A percentile compares a stretch with the other conserved stretches of the same genome.
Evolutionary conservation across 2,329 filamentous ascomycete genomes (phyloP).

Genomic region (Ceratocystis huliohia): DNA sequence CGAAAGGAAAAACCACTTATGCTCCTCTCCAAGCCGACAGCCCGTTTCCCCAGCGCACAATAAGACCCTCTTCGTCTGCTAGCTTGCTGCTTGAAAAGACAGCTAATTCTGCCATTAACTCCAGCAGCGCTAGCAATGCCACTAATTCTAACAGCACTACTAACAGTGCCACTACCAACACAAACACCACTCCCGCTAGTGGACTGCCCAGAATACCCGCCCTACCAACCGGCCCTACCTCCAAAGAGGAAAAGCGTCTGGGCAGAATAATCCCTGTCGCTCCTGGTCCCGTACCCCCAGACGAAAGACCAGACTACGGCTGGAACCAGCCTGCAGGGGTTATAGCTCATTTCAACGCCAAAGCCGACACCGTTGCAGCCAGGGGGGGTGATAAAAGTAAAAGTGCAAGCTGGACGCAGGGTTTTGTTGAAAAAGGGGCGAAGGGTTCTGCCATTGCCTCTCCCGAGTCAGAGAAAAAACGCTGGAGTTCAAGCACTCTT

Average conservation of each 20-base stretch:
- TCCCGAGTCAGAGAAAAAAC: slow-evolving; percentile 15
- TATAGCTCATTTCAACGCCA: slow-evolving; percentile 1
- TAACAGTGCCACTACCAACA: not conserved
- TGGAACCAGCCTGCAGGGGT: slow-evolving; percentile 15
- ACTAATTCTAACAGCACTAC: not conserved
- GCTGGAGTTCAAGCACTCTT: slow-evolving; percentile 19
- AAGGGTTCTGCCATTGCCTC: not conserved
- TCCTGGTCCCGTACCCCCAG: slow-evolving; percentile 11
- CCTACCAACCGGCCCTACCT: slow-evolving; percentile 5
- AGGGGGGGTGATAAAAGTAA: slow-evolving; percentile 8
- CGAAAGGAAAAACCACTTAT: slow-evolving; percentile 11
- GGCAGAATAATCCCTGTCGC: slow-evolving; percentile 17
- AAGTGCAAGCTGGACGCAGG: slow-evolving; percentile 9
- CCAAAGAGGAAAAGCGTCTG: slow-evolving; percentile 10
- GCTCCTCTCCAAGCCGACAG: slow-evolving; percentile 13
- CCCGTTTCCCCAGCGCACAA: not conserved
- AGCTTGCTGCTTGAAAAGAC: slow-evolving; percentile 1
- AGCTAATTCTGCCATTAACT: not conserved
- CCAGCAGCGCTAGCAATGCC: not conserved
- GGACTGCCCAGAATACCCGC: not conserved
- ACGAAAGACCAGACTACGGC: slow-evolving; percentile 20
- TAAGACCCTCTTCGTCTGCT: slow-evolving; percentile 12
- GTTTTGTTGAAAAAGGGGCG: slow-evolving; percentile 10
- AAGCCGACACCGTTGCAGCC: not conserved
- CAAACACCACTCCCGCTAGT: not conserved